Conservation (phyloP, 225 moss, liverwort and hornwort species). For the Pseudoscleropodium purum region DNA sequence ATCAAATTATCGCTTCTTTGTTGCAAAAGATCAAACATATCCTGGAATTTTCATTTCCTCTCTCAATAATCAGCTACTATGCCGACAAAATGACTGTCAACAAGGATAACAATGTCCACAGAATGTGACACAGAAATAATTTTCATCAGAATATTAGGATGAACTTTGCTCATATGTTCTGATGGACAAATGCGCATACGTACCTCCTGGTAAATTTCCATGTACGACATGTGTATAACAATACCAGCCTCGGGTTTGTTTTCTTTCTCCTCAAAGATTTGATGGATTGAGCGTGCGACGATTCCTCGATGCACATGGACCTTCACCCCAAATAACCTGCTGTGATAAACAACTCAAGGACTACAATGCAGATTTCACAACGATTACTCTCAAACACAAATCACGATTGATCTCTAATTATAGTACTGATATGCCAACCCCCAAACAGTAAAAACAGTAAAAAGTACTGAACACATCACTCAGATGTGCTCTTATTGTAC, state of each 20-base stretch:
- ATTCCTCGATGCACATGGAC: conserved; percentile 66
- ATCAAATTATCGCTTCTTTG: conserved; percentile 57
- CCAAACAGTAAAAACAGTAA: not conserved
- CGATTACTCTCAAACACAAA: not conserved
- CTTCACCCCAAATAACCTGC: conserved; percentile 37
- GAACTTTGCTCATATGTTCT: not conserved
- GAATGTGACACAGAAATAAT: not conserved
- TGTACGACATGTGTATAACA: conserved; percentile 71
- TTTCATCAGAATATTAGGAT: not conserved
- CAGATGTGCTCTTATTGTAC: not conserved
- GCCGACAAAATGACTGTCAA: not conserved
- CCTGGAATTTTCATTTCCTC: conserved; percentile 24
- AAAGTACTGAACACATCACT: not conserved
- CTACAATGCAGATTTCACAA: not conserved
- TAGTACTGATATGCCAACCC: not conserved
- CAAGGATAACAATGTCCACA: not conserved
- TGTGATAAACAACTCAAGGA: conserved; percentile 4
- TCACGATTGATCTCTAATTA: not conserved
- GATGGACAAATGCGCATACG: not conserved
- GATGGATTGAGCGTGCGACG: conserved; percentile 59
- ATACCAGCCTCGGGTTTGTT: conserved; percentile 81
- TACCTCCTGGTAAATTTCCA: conserved; percentile 98
- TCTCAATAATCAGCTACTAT: not conserved
- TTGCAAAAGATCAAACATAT: conserved; percentile 73
- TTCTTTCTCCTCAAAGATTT: conserved; percentile 76